Evolutionary conservation across 768 basidiomycete species (phyloP).

Genomic region (Psilocybe subaeruginosa): DNA sequence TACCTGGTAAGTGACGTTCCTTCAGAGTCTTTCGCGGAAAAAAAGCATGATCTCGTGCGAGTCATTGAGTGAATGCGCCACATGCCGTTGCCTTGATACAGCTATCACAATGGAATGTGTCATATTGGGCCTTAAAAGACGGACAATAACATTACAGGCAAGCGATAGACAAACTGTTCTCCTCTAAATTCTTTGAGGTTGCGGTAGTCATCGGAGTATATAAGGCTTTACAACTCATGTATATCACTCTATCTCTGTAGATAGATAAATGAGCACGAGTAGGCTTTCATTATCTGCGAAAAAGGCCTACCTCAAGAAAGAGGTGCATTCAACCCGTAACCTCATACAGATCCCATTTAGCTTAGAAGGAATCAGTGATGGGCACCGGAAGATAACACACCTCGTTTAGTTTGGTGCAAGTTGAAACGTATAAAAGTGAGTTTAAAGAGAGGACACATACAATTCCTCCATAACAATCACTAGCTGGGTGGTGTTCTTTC

Average conservation of each 20-base stretch:
- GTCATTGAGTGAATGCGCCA: neutral
- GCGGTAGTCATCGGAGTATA: neutral
- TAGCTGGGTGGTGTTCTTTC: neutral
- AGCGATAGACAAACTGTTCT: neutral
- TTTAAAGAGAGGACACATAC: neutral
- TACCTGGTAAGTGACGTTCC: neutral
- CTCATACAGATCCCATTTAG: neutral
- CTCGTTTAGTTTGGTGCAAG: neutral
- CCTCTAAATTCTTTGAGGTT: neutral
- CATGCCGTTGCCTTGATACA: neutral
- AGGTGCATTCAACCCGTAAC: neutral
- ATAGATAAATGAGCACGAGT: neutral
- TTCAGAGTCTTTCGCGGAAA: slow-evolving; percentile 12
- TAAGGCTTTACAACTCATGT: neutral
- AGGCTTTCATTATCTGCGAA: neutral
- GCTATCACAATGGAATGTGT: neutral
- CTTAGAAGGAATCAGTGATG: neutral
- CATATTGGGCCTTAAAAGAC: neutral
- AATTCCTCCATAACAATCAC: neutral
- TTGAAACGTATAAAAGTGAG: neutral
- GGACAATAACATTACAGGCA: neutral
- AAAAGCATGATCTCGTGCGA: neutral
- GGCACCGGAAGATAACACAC: neutral
- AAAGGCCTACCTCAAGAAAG: neutral
- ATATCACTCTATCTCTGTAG: neutral